Base-by-base conservation (phyloP, 2,329 filamentous ascomycete genomes). In the Diplodia mutila region DNA sequence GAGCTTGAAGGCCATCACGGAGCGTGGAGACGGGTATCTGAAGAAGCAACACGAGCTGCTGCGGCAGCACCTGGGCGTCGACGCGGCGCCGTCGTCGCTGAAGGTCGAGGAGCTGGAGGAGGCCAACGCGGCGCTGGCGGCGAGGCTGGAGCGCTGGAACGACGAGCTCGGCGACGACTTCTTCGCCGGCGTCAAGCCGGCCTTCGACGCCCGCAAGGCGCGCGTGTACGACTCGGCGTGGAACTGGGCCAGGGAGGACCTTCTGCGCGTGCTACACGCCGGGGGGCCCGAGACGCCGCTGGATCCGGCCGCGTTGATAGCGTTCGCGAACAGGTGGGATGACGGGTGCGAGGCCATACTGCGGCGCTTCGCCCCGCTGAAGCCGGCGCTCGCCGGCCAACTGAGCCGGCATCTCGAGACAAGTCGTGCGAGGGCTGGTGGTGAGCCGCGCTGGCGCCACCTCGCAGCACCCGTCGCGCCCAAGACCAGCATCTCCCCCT, bases 181-280 rank as follows among this genome's bases (percentile, higher is more conserved):
- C 59, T 65, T 70, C 3, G 55, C 66, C 23, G 77, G 77, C 3
- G 75, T 79, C 12, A 59, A 69, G 12, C 72, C 77, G 2, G 67
- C 72, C 0, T 80, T 79, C 46, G 70, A 75, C 25, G n/a, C 65
- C 16, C 61, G 53, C 0, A 76, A 78, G 52, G 67, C 67, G 18
- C 73, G 78, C 1, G 52, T 65, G 3, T 80, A 76, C 68, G 70
- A 78, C 49, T 80, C 77, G 2, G 77, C 70, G 65, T 80, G 78
- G 78, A 80, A 79, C 63, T 79, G 77, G 77, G 75, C 67, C 2
- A 65, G 72, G 0, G 72, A 78, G 66, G 76, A 76, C 49, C 37
- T 71, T 11, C 16, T 73, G 18, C 52, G 21, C 21, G n/a, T 63
- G 25, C 46, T 63, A n/a, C n/a, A n/a, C n/a, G n/a, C n/a, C n/a